Evolutionary conservation across 2,329 filamentous ascomycete species (phyloP).

Genomic region (Lachnellula suecica): DNA sequence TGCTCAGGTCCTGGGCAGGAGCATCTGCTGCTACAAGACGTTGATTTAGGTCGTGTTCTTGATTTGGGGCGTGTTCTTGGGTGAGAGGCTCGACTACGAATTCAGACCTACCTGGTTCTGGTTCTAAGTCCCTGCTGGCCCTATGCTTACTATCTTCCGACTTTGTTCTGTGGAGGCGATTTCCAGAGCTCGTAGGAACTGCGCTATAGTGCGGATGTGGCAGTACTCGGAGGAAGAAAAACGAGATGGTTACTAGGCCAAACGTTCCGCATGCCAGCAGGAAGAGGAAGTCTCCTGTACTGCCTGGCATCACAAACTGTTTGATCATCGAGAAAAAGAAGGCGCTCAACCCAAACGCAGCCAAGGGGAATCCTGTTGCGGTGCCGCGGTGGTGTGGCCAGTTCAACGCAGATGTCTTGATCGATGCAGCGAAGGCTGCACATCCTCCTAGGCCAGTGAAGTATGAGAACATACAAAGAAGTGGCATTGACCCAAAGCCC

Average conservation of each 20-base stretch:
- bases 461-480: slow-evolving; percentile 80
- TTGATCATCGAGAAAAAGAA: slow-evolving; percentile 91
- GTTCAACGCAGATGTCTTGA: slow-evolving; percentile 86
- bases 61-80: slow-evolving; percentile 30
- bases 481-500: slow-evolving; percentile 56
- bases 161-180: slow-evolving; percentile 43
- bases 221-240: slow-evolving; percentile 82
- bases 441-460: slow-evolving; percentile 87
- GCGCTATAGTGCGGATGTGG: slow-evolving; percentile 50
- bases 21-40: slow-evolving; percentile 29
- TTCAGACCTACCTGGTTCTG: slow-evolving; percentile 66
- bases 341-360: slow-evolving; percentile 90
- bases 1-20: slow-evolving; percentile 22
- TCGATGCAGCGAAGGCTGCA: slow-evolving; percentile 81
- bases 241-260: slow-evolving; percentile 69
- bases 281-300: slow-evolving; percentile 78
- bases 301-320: slow-evolving; percentile 74
- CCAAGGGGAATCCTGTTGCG: slow-evolving; percentile 88
- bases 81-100: slow-evolving; percentile 30
- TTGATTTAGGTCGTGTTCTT: slow-evolving; percentile 30
- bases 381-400: slow-evolving; percentile 90
- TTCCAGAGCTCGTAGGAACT: slow-evolving; percentile 38
- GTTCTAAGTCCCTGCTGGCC: slow-evolving; percentile 36
- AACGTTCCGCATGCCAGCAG: slow-evolving; percentile 80
- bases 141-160: slow-evolving; percentile 43